Conservation (phyloP, 768 basidiomycete genomes). For the Naganishia antarctica region DNA sequence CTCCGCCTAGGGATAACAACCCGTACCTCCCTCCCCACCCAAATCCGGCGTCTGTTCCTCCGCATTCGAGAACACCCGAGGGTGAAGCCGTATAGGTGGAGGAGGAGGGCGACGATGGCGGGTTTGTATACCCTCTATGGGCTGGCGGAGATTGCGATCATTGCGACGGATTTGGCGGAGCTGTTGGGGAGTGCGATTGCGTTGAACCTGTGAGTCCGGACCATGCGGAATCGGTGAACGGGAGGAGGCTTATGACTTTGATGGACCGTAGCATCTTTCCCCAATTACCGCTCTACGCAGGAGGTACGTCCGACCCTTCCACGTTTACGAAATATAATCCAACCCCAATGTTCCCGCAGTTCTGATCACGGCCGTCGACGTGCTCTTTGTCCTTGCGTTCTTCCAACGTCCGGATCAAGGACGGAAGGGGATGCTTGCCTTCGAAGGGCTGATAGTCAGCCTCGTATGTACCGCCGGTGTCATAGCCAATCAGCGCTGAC, state of each 20-base stretch:
- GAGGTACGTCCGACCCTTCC: conserved; percentile 21
- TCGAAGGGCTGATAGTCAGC: conserved; percentile 48
- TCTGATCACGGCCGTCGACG: conserved; percentile 48
- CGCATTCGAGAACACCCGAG: conserved; percentile 36
- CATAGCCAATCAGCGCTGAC: neutral
- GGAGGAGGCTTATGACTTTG: neutral
- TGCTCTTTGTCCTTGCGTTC: conserved; percentile 49
- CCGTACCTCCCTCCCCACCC: conserved; percentile 38
- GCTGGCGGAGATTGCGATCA: conserved; percentile 63
- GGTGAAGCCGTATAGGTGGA: conserved; percentile 20
- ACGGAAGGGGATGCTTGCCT: conserved; percentile 44
- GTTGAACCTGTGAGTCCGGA: conserved; percentile 57
- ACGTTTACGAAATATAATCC: neutral
- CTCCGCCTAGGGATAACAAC: conserved; percentile 63
- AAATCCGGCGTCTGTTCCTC: conserved; percentile 40
- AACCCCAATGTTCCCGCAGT: conserved; percentile 28
- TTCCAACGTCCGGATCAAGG: conserved; percentile 43
- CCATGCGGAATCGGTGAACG: neutral
- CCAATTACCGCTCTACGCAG: conserved; percentile 46
- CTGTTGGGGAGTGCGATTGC: conserved; percentile 76
- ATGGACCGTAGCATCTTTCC: conserved; percentile 46
- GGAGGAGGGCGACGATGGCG: conserved; percentile 23
- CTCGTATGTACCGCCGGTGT: conserved; percentile 36
- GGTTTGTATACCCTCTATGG: conserved; percentile 36
- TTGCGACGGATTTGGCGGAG: conserved; percentile 75